A percentile compares a stretch with the other conserved stretches of the same genome.
phyloP scores from a whole-genome alignment of 768 basidiomycete species.

The Suillus tomentosus region DNA sequence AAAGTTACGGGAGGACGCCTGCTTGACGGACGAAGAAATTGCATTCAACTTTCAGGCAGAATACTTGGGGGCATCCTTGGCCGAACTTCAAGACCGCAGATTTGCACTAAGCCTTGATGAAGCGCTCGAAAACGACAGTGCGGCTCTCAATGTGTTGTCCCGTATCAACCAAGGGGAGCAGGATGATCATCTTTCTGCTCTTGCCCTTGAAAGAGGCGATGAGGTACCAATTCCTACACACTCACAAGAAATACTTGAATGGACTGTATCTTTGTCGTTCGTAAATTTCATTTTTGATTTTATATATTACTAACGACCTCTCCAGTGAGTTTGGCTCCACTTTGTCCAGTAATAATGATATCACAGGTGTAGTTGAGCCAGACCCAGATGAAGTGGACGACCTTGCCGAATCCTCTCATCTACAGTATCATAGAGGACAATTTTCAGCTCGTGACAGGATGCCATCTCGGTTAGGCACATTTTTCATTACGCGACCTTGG shows the following conservation, averaged over 20 bases:
- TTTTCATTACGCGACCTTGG: too few species aligned
- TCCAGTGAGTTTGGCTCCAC: constrained; percentile 6
- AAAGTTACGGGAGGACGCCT: constrained; percentile 32
- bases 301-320: background rate
- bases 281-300: background rate
- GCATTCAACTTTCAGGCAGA: constrained; percentile 46
- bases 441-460: background rate
- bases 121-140: constrained; percentile 40
- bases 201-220: constrained; percentile 37
- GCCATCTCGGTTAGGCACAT: background rate
- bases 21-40: constrained; percentile 44
- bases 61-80: constrained; percentile 33
- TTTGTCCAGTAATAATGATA: constrained; percentile 3
- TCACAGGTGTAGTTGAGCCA: background rate
- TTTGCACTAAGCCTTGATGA: constrained; percentile 46
- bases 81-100: constrained; percentile 37
- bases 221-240: constrained; percentile 21
- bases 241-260: constrained; percentile 20
- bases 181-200: constrained; percentile 45
- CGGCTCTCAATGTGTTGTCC: constrained; percentile 32
- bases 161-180: constrained; percentile 39
- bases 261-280: background rate
- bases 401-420: background rate
- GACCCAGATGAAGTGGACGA: background rate
- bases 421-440: background rate